A percentile compares a stretch with the other conserved stretches of the same genome.
phyloP scores from a whole-genome alignment of 2,329 filamentous ascomycete genomes.

The Talaromyces sp. region DNA sequence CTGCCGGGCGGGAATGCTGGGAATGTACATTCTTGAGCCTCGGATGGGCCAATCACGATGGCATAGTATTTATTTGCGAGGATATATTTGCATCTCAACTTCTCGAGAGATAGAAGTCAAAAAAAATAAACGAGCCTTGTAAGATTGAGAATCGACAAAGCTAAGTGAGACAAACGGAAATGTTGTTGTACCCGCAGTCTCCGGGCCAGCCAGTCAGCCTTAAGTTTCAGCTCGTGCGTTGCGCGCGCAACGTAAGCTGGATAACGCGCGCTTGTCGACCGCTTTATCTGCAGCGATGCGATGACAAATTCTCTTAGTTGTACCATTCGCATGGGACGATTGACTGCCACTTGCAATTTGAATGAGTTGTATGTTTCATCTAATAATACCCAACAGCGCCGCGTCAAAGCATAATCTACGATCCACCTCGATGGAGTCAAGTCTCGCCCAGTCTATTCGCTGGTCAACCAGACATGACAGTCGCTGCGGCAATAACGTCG shows the following conservation, averaged over 20 bases:
- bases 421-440: not conserved
- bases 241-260: not conserved
- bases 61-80: not conserved
- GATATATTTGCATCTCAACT: not conserved
- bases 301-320: not conserved
- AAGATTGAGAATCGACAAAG: not conserved
- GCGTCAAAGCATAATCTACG: not conserved
- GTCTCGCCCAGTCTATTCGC: not conserved
- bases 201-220: constrained; percentile 11
- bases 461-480: not conserved
- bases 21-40: constrained; percentile 17
- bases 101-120: not conserved
- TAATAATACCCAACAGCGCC: not conserved
- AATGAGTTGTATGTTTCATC: not conserved
- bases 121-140: not conserved
- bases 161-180: not conserved
- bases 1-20: constrained; percentile 9
- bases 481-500: not conserved
- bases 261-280: not conserved
- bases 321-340: not conserved
- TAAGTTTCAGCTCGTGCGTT: not conserved
- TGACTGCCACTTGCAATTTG: not conserved
- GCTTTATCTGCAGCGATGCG: not conserved
- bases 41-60: constrained; percentile 5
- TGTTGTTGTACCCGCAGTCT: constrained; percentile 6